Evolutionary conservation across 2,329 filamentous ascomycete genomes (phyloP).

Genomic region (Septoria linicola): DNA sequence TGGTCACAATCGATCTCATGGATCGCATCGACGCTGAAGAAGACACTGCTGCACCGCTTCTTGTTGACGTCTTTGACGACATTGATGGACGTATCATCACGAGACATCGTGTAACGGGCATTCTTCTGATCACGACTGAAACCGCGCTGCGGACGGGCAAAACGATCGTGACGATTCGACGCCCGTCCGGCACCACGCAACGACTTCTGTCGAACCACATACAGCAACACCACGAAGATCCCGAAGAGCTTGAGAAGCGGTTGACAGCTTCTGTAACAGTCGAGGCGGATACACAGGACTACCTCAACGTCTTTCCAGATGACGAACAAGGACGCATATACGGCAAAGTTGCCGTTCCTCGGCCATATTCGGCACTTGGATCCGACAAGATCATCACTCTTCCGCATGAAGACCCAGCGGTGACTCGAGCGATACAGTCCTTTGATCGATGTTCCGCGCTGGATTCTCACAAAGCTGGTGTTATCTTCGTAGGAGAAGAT

Average conservation of each 20-base stretch:
- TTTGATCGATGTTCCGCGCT: conserved; percentile 89
- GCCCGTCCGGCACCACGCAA: conserved; percentile 34
- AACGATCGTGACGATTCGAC: conserved; percentile 35
- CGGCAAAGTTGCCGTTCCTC: conserved; percentile 53
- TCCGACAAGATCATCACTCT: conserved; percentile 58
- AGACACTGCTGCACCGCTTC: conserved; percentile 67
- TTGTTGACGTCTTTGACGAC: conserved; percentile 56
- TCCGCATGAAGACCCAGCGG: conserved; percentile 59
- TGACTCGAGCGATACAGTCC: conserved; percentile 69
- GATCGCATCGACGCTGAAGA: conserved; percentile 44
- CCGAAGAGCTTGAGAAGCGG: conserved; percentile 16
- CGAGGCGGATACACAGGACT: conserved; percentile 27
- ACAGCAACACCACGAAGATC: conserved; percentile 17
- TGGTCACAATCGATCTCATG: conserved; percentile 84
- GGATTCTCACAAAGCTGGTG: conserved; percentile 91
- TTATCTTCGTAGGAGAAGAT: conserved; percentile 87
- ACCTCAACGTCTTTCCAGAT: conserved; percentile 34
- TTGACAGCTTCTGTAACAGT: conserved; percentile 28
- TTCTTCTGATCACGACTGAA: conserved; percentile 72
- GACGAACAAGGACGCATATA: conserved; percentile 29
- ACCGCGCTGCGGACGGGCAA: conserved; percentile 54
- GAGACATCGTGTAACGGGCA: conserved; percentile 70
- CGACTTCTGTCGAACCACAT: conserved; percentile 24
- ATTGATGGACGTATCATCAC: conserved; percentile 66
- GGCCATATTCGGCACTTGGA: conserved; percentile 32